phyloP scores from a whole-genome alignment of 1,284 basidiomycete genomes.

The Exobasidium cylindrosporum region DNA sequence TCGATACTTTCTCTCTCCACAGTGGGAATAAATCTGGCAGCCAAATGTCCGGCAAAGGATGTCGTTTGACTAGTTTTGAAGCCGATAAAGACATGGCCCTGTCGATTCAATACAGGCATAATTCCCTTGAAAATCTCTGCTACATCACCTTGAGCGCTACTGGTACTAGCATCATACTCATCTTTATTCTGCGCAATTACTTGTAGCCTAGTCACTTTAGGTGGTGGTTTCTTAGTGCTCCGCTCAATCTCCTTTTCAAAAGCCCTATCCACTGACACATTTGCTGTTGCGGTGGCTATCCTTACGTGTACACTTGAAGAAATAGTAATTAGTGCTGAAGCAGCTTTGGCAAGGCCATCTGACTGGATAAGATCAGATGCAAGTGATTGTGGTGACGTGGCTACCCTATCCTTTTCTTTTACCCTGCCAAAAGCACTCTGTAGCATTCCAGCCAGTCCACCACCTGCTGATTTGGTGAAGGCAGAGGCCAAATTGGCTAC shows the following conservation, averaged over 20 bases:
- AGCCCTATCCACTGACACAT: conserved; percentile 70
- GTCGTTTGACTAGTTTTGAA: conserved; percentile 79
- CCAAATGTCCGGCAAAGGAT: conserved; percentile 82
- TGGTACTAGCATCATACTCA: conserved; percentile 70
- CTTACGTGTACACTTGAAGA: conserved; percentile 71
- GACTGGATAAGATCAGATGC: neutral
- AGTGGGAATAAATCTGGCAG: conserved; percentile 81
- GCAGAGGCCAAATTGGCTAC: conserved; percentile 36
- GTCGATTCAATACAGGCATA: conserved; percentile 44
- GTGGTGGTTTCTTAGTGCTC: conserved; percentile 93
- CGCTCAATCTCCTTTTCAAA: conserved; percentile 77
- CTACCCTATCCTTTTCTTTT: conserved; percentile 19
- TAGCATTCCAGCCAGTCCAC: conserved; percentile 51
- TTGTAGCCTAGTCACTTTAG: conserved; percentile 71
- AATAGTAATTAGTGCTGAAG: conserved; percentile 25
- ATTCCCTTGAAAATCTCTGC: conserved; percentile 55
- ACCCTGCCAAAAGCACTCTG: conserved; percentile 56
- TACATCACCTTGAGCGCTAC: conserved; percentile 55
- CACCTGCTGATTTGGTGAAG: conserved; percentile 46
- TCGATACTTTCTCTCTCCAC: conserved; percentile 95
- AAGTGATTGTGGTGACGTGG: neutral
- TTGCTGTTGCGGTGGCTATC: conserved; percentile 77
- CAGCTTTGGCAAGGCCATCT: conserved; percentile 14
- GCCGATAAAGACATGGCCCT: conserved; percentile 56
- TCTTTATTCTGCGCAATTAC: conserved; percentile 89